Base-by-base conservation (phyloP, 305 asterid species). In the Fraxinus velutina region DNA sequence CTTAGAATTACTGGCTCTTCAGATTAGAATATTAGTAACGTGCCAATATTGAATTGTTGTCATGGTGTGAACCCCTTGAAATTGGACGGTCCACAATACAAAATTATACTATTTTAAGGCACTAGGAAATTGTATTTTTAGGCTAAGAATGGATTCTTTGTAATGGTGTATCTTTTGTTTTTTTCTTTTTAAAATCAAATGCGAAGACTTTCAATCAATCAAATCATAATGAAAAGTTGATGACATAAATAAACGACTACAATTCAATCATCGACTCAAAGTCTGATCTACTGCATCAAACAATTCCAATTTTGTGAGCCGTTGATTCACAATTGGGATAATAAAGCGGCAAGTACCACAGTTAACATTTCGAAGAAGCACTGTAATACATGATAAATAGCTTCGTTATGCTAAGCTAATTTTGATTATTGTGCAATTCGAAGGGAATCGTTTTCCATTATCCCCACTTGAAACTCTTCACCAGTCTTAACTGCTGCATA, bases 11-110 rank as follows among this genome's bases (percentile, higher is more conserved):
- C 22, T 21, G 22, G 30, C 34, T 52, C n/a, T 15, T 10, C n/a
- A 24, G 1, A 5, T 29, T 83, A 44, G 21, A 79, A 24, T 13
- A 64, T 75, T 33, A 32, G 79, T 57, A n/a, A 50, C 86, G 84
- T 80, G 84, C 76, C 74, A 71, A 74, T 44, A 3, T 70, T 76
- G 79, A 29, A 78, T 29, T 76, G 70, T 79, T 68, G 24, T 27
- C 10, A 44, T 21, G 17, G 22, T 68, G 74, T 68, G 74, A 68
- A 27, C 37, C 3, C 34, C 12, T 68, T 68, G 37, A 68, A 68
- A 29, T 68, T 68, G 74, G 37, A 1, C 10, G 0, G 39, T 13
- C 9, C 39, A 13, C 74, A 68, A 13, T 29, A 4, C 22, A 29
- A 29, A 29, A 4, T 68, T 30, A 12, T 68, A 68, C 19, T 1